These are phyloP conservation scores for Trichoderma sp. DNA, from an alignment of 2,329 filamentous ascomycete genomes.

Conservation along the genomic window DNA sequence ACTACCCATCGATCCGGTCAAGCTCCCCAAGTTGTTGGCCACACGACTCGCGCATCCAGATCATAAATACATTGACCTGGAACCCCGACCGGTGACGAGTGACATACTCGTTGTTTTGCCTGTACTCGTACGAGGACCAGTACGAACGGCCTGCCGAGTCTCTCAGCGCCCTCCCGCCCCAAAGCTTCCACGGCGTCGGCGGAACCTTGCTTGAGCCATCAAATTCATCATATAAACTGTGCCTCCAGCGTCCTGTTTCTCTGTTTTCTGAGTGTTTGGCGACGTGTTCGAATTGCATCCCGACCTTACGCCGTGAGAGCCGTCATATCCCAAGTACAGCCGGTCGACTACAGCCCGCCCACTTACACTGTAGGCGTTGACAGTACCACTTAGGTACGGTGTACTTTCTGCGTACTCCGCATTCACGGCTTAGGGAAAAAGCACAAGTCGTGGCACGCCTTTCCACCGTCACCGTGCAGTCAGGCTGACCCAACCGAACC, in stretches of 20 bases:
- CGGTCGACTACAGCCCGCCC: not conserved
- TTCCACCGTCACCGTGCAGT: constrained; percentile 5
- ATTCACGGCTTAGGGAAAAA: not conserved
- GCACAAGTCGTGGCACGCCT: not conserved
- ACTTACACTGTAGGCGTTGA: not conserved
- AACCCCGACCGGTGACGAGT: not conserved
- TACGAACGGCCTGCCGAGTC: not conserved
- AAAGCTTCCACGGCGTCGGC: not conserved
- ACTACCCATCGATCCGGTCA: not conserved
- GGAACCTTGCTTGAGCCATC: not conserved
- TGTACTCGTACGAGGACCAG: not conserved
- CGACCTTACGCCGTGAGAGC: constrained; percentile 2
- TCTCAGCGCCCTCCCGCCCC: not conserved
- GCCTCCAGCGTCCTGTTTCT: not conserved
- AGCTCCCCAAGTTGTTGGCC: not conserved
- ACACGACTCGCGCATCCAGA: constrained; percentile 5
- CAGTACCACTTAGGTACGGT: constrained; percentile 2
- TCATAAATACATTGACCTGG: constrained; percentile 13
- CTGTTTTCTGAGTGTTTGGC: not conserved
- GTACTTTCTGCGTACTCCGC: constrained; percentile 1
- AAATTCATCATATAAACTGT: not conserved
- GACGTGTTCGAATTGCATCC: not conserved
- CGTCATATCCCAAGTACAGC: not conserved
- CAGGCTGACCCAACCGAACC: constrained; percentile 3
- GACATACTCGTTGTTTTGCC: constrained; percentile 1